Base-by-base conservation (phyloP, 495 filamentous ascomycete species). In the Margaritispora aquatica region DNA sequence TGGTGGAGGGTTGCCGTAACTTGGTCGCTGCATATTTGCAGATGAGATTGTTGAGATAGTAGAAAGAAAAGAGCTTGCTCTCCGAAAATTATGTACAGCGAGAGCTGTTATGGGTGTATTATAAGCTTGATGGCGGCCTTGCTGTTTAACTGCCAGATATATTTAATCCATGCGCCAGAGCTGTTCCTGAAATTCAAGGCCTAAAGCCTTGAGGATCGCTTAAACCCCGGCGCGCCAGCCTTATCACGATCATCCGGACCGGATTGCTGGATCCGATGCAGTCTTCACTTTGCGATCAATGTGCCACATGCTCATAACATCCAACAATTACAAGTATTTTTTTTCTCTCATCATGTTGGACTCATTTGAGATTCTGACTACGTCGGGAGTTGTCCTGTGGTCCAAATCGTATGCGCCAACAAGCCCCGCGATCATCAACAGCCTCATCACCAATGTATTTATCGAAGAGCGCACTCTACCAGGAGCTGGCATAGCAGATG, bases 351-450 rank as follows among this genome's bases (percentile, higher is more conserved):
- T 64, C 26, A 97, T 97, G 92, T 76, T 98, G 72, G 94, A 98
- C 73, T 85, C 87, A 19, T 97, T 98, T 68, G 94, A 98, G 73
- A 93, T 98, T 57, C 70, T 98, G 22, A 96, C 90, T 55, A 96
- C 92, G 34, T 96, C 94, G 19, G 94, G 94, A 23, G 91, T 98
- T 51, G 94, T 98, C 47, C 80, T 98, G 41, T 98, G 94, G 94
- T 97, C 94, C 27, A 87, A 88, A 67, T 87, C 84, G 3, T 96
- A 94, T 71, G 84, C 84, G 31, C 79, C 88, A 0, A 83, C 96
- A 65, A 88, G 84, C 67, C 77, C 88, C 21, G 86, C 87, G 64
- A 77, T 97, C 50, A 84, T 98, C 75, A 96, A 98, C 75, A 88
- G 86, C 75, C 88, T 97, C 71, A 95, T 98, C 76, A 84, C 84